Evolutionary conservation across 2,329 filamentous ascomycete species (phyloP).

Genomic region (Celoporthe dispersa): DNA sequence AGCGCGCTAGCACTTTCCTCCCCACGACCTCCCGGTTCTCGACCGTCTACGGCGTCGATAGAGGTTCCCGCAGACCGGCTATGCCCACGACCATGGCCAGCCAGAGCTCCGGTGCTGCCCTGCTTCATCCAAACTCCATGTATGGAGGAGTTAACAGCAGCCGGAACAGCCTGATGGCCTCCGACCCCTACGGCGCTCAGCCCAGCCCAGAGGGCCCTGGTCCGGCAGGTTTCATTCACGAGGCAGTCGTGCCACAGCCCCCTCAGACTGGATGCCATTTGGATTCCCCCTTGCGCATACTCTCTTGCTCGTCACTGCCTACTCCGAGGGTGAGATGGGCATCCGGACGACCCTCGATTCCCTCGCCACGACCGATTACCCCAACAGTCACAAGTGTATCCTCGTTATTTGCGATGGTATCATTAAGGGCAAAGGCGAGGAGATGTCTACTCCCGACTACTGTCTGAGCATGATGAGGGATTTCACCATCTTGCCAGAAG

Average conservation of each 20-base stretch:
- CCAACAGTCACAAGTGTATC: conserved; percentile 98
- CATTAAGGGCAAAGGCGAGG: conserved; percentile 94
- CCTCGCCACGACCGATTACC: conserved; percentile 96
- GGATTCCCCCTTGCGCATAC: conserved; percentile 92
- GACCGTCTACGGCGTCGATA: conserved; percentile 81
- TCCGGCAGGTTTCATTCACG: conserved; percentile 93
- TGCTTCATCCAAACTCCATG: conserved; percentile 72
- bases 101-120: conserved; percentile 74
- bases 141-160: conserved; percentile 71
- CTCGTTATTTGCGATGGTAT: conserved; percentile 96
- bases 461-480: conserved; percentile 95
- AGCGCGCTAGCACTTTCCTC: conserved; percentile 81
- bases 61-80: conserved; percentile 51
- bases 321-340: conserved; percentile 93
- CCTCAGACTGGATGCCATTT: conserved; percentile 96
- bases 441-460: conserved; percentile 85
- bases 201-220: conserved; percentile 72
- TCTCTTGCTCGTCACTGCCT: conserved; percentile 93
- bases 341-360: conserved; percentile 94
- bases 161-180: conserved; percentile 66
- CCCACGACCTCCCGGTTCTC: conserved; percentile 96
- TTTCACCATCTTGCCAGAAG: conserved; percentile 75
- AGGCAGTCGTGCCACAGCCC: conserved; percentile 95
- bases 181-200: conserved; percentile 55
- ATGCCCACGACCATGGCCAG: conserved; percentile 94